Percentiles rank a stretch among this genome's conserved stretches.
These are phyloP conservation scores for Neoarthrinium moseri DNA, from an alignment of 2,329 filamentous ascomycete species.

Conservation along the genomic window DNA sequence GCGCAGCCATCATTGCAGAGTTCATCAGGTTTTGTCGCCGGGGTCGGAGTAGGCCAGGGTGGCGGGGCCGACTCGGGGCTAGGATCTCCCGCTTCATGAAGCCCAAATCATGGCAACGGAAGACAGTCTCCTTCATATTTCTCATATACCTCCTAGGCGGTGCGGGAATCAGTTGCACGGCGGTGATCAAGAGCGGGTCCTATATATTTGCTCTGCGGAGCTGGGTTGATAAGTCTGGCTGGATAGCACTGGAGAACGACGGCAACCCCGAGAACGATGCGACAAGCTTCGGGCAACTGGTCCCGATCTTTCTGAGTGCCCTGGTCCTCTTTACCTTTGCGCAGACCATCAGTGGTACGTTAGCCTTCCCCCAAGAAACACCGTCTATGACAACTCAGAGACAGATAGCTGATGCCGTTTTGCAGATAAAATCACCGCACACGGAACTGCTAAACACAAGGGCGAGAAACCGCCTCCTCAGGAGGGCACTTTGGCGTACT, in stretches of 20 bases:
- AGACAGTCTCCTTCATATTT: constrained; percentile 13
- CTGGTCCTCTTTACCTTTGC: constrained; percentile 29
- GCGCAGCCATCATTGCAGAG: constrained; percentile 21
- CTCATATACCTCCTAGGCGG: constrained; percentile 20
- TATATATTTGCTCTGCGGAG: constrained; percentile 26
- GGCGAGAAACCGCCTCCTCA: no score
- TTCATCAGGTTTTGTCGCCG: constrained; percentile 18
- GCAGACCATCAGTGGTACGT: constrained; percentile 27
- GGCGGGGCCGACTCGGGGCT: constrained; percentile 12
- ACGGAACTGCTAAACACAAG: no score
- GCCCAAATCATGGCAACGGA: constrained; percentile 10
- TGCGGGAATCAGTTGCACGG: constrained; percentile 20
- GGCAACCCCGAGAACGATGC: constrained; percentile 29
- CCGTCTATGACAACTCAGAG: no score
- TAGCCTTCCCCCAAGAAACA: no score
- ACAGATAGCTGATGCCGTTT: no score
- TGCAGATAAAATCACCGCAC: no score
- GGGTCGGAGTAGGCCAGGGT: constrained; percentile 13
- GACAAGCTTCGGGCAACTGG: constrained; percentile 32
- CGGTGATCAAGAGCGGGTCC: constrained; percentile 15
- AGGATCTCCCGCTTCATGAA: constrained; percentile 9
- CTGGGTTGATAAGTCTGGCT: constrained; percentile 25
- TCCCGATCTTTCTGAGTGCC: constrained; percentile 30
- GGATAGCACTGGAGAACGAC: constrained; percentile 15
- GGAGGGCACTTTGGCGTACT: no score